Base-by-base conservation (phyloP, 2,329 filamentous ascomycete species). In the Paraphoma chrysanthemicola region DNA sequence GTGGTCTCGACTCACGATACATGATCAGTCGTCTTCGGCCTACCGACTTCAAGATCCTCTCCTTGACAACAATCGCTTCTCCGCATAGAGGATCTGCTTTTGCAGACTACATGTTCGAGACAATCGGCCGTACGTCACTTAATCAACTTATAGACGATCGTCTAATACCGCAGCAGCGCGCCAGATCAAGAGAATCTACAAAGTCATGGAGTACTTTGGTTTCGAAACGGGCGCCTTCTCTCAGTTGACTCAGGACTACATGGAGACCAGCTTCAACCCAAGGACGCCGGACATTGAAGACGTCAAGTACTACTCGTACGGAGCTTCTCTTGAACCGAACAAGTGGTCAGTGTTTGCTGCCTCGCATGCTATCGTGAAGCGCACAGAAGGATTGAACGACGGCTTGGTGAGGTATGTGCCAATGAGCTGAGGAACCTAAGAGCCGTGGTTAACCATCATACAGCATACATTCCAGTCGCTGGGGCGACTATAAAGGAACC, bases 21-120 rank as follows among this genome's bases (percentile, higher is more conserved):
- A 87, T 89, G 84, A 86, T 89, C 63, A 87, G 83, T 56, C 80
- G 77, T 42, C 74, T 88, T 18, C 80, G 81, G 48, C 85, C 85
- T 9, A 77, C 78, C 3, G 85, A 88, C 48, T 91, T 97, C 62
- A 92, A 91, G 71, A 90, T 97, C 56, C 82, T 93, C 38, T 88
- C 86, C 0, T 72, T 89, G 62, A 88, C 86, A 0, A 88, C 86
- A 0, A 83, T 89, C 54, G 85, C 86, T 2, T 85, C 84, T 12
- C 86, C 86, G 1, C 86, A 89, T 75, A 75, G 82, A 74, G 85
- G 86, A 4, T 87, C 85, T 28, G 81, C 85, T 6, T 85, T 88
- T 59, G 86, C 86, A 42, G 86, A 89, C 70, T 86, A 86, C 70
- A 77, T 87, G 56, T 82, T 88, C 64, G 78, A 85, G 5, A 80